These are phyloP conservation scores for Aspergillus panamensis DNA, from an alignment of 495 filamentous ascomycete species.

Conservation along the genomic window DNA sequence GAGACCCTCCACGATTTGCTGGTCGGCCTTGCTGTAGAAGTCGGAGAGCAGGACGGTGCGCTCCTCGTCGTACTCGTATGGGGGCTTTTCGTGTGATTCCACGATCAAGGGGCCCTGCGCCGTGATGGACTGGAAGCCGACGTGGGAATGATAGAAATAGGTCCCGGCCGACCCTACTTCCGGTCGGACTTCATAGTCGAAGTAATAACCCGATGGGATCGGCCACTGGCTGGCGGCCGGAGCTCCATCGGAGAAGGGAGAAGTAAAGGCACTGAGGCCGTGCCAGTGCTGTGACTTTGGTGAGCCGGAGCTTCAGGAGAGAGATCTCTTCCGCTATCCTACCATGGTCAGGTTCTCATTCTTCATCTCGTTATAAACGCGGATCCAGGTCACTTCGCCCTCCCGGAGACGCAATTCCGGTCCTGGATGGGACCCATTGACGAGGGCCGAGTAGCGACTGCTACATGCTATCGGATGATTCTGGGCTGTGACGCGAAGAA, in stretches of 20 bases:
- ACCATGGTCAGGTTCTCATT: slow-evolving; percentile 8
- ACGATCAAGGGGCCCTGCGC: slow-evolving; percentile 54
- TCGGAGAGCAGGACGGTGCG: slow-evolving; percentile 53
- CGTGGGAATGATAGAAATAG: slow-evolving; percentile 61
- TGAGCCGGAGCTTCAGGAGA: background rate
- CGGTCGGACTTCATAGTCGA: slow-evolving; percentile 57
- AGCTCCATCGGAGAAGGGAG: slow-evolving; percentile 12
- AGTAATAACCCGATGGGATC: slow-evolving; percentile 37
- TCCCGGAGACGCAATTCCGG: slow-evolving; percentile 12
- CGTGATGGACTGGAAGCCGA: slow-evolving; percentile 53
- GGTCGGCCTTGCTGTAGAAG: slow-evolving; percentile 45
- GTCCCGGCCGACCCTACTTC: slow-evolving; percentile 49
- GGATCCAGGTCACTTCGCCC: slow-evolving; percentile 11
- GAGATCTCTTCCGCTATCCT: background rate
- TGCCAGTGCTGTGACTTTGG: slow-evolving; percentile 6
- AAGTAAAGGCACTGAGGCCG: slow-evolving; percentile 7
- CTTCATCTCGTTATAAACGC: slow-evolving; percentile 7
- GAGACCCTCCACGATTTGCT: slow-evolving; percentile 40
- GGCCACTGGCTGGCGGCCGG: slow-evolving; percentile 10
- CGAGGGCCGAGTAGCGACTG: slow-evolving; percentile 1
- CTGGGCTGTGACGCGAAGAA: slow-evolving; percentile 1
- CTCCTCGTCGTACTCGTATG: slow-evolving; percentile 55
- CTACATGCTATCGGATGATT: background rate
- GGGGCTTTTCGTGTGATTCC: slow-evolving; percentile 34
- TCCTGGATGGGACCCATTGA: slow-evolving; percentile 7